Evolutionary conservation across 164 flowering plant genomes (phyloP).

Genomic region (Tetrastigma voinierianum): DNA sequence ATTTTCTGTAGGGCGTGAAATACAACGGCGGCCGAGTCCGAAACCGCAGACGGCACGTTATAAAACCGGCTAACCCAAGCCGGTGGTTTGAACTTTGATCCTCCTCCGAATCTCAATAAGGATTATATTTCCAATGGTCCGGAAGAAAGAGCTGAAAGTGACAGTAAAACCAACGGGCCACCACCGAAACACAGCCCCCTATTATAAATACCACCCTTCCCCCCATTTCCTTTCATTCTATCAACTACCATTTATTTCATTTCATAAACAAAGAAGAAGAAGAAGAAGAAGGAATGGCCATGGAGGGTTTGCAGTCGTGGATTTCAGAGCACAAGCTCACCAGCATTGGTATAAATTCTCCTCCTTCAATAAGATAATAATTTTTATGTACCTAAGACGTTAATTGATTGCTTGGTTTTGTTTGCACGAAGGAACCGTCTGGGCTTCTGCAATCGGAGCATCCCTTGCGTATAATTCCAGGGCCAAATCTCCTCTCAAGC

Average conservation of each 20-base stretch:
- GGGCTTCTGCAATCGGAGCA: conserved; percentile 78
- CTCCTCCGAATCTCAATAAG: too few species aligned
- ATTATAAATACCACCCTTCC: conserved; percentile 6
- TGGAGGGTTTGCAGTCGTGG: conserved; percentile 69
- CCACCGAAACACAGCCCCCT: neutral
- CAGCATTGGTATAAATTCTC: conserved; percentile 84
- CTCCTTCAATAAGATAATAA: too few species aligned
- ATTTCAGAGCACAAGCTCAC: conserved; percentile 79
- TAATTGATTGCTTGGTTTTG: too few species aligned
- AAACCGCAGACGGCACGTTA: neutral
- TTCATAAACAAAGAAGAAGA: neutral
- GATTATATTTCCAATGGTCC: conserved; percentile 18
- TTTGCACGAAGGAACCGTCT: conserved; percentile 50
- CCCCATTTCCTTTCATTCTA: neutral
- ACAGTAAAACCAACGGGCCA: conserved; percentile 23
- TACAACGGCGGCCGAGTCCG: neutral
- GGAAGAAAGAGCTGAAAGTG: conserved; percentile 5
- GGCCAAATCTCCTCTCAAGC: conserved; percentile 50
- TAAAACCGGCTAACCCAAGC: conserved; percentile 17
- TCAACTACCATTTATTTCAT: too few species aligned
- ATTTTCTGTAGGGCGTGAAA: neutral
- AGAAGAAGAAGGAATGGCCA: conserved; percentile 8
- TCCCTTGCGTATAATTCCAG: conserved; percentile 49
- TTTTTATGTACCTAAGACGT: too few species aligned
- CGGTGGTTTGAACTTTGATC: conserved; percentile 4